Percentiles rank a stretch among this genome's conserved stretches.
These are phyloP conservation scores for Alternaria gansuensis DNA, from an alignment of 2,329 filamentous ascomycete genomes.

Conservation along the genomic window DNA sequence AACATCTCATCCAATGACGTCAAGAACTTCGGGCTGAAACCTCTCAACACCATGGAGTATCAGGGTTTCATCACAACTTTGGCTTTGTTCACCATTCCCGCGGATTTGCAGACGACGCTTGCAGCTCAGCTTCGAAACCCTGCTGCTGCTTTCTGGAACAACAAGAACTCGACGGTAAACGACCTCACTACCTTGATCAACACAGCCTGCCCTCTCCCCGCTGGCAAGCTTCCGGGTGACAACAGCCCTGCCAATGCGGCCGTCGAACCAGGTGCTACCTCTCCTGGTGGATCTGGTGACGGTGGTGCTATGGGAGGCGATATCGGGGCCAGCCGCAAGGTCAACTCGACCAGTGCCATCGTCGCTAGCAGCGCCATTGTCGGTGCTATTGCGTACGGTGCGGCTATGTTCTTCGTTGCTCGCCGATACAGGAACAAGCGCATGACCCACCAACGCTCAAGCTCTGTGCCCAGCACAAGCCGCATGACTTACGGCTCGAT, in stretches of 20 bases:
- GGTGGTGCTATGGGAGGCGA: slow-evolving; percentile 62
- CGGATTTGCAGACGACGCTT: slow-evolving; percentile 63
- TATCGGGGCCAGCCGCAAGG: slow-evolving; percentile 62
- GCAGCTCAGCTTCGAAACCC: slow-evolving; percentile 74
- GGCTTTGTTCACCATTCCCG: slow-evolving; percentile 63
- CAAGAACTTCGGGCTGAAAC: slow-evolving; percentile 74
- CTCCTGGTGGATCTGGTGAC: slow-evolving; percentile 50
- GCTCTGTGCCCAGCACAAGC: slow-evolving; percentile 77
- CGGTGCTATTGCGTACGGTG: slow-evolving; percentile 86
- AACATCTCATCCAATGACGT: slow-evolving; percentile 61
- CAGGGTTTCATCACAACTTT: slow-evolving; percentile 84
- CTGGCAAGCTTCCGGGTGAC: slow-evolving; percentile 54
- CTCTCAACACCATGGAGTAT: slow-evolving; percentile 74
- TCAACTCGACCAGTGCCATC: slow-evolving; percentile 70
- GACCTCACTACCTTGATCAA: slow-evolving; percentile 85
- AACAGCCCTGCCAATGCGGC: slow-evolving; percentile 53
- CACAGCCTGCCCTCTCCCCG: slow-evolving; percentile 75
- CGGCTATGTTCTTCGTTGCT: slow-evolving; percentile 92
- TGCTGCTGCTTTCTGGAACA: slow-evolving; percentile 77
- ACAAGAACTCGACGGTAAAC: slow-evolving; percentile 70
- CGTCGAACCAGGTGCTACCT: slow-evolving; percentile 50
- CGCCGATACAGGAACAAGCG: slow-evolving; percentile 89
- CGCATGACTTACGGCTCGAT: slow-evolving; percentile 54
- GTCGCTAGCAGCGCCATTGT: slow-evolving; percentile 81
- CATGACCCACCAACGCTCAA: slow-evolving; percentile 77